Conservation (phyloP, 371 early-diverging fungal genomes). For the Mortierella sp. region DNA sequence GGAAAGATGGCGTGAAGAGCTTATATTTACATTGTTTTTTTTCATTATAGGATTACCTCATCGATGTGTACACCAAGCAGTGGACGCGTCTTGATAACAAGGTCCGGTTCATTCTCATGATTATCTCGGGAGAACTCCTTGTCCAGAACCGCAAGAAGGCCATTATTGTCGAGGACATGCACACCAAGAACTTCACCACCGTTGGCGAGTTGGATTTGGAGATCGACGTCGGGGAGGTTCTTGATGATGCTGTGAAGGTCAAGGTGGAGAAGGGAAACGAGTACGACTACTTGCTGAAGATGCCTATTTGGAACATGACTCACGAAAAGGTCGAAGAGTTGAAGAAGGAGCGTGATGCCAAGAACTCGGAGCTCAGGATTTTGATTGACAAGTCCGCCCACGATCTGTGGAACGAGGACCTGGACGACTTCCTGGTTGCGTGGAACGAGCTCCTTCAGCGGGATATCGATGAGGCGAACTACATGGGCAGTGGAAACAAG, state of each 20-base stretch:
- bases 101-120: constrained; percentile 94
- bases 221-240: constrained; percentile 54
- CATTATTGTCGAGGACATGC: constrained; percentile 87
- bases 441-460: constrained; percentile 76
- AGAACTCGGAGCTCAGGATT: constrained; percentile 78
- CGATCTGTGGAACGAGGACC: constrained; percentile 94
- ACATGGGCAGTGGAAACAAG: constrained; percentile 44
- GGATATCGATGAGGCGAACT: constrained; percentile 42
- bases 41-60: constrained; percentile 70
- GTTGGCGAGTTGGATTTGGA: constrained; percentile 69
- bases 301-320: constrained; percentile 96
- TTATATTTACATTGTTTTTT: background rate
- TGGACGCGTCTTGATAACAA: constrained; percentile 89
- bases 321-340: constrained; percentile 92
- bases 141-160: constrained; percentile 92
- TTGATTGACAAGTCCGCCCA: constrained; percentile 79
- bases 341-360: constrained; percentile 77
- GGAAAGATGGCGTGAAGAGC: background rate
- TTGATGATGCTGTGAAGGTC: constrained; percentile 63
- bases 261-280: constrained; percentile 63
- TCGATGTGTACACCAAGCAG: constrained; percentile 82
- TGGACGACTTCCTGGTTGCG: constrained; percentile 81
- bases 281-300: constrained; percentile 95
- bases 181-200: constrained; percentile 75
- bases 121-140: constrained; percentile 86